Conservation (phyloP, 768 basidiomycete genomes). For the Psilocybe subaeruginosa region DNA sequence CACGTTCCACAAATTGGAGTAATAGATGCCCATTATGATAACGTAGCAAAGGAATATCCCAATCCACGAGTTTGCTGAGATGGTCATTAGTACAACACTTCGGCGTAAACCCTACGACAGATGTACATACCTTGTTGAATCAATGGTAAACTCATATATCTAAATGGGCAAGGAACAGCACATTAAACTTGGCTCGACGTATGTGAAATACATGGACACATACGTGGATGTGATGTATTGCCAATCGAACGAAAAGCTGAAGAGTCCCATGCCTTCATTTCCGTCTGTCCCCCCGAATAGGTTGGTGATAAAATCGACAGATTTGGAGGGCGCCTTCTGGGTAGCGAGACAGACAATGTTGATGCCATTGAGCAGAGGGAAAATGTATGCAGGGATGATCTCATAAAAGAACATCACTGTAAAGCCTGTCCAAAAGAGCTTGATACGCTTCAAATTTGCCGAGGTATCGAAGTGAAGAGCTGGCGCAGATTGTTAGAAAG, state of each 20-base stretch:
- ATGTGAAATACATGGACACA: slow-evolving; percentile 2
- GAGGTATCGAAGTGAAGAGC: slow-evolving; percentile 51
- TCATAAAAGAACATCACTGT: slow-evolving; percentile 56
- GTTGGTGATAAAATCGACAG: slow-evolving; percentile 56
- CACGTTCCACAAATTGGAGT: slow-evolving; percentile 65
- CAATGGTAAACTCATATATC: slow-evolving; percentile 56
- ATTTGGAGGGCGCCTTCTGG: slow-evolving; percentile 44
- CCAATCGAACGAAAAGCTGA: slow-evolving; percentile 71
- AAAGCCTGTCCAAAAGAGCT: slow-evolving; percentile 55
- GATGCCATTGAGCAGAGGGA: slow-evolving; percentile 65
- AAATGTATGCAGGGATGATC: slow-evolving; percentile 58
- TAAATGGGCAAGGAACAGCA: slow-evolving; percentile 17
- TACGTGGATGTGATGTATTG: slow-evolving; percentile 58
- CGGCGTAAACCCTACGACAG: background rate
- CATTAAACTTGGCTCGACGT: background rate
- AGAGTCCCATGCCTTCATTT: slow-evolving; percentile 69
- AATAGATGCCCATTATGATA: slow-evolving; percentile 58
- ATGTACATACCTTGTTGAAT: slow-evolving; percentile 52
- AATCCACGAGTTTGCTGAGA: slow-evolving; percentile 57
- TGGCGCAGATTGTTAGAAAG: slow-evolving; percentile 20
- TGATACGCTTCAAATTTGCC: slow-evolving; percentile 50
- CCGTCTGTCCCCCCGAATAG: slow-evolving; percentile 68
- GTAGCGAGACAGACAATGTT: slow-evolving; percentile 64
- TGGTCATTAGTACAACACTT: background rate
- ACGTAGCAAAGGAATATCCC: slow-evolving; percentile 57